Percentiles rank a stretch among this genome's conserved stretches.
These are phyloP conservation scores for Lentinula edodes DNA, from an alignment of 768 basidiomycete species.

Conservation along the genomic window DNA sequence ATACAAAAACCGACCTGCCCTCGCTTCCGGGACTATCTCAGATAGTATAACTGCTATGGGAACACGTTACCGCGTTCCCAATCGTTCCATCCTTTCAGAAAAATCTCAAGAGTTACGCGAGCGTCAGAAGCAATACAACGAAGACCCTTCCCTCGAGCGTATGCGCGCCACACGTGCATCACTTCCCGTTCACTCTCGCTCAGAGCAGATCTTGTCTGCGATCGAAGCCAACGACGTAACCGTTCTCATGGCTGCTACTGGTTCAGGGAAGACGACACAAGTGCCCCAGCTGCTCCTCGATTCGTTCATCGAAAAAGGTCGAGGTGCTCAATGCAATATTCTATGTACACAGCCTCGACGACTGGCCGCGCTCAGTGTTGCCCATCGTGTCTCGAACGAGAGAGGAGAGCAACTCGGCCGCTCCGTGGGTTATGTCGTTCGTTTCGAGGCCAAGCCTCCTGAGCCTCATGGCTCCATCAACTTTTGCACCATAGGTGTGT, in stretches of 20 bases:
- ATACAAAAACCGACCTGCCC: conserved; percentile 58
- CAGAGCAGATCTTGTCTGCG: conserved; percentile 60
- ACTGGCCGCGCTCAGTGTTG: conserved; percentile 87
- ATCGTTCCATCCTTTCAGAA: conserved; percentile 23
- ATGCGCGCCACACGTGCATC: conserved; percentile 64
- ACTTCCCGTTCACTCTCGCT: conserved; percentile 72
- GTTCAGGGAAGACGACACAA: conserved; percentile 93
- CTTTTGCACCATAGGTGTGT: conserved; percentile 90
- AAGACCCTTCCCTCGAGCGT: conserved; percentile 50
- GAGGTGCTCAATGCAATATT: conserved; percentile 83
- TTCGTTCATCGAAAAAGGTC: conserved; percentile 67
- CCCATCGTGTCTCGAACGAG: conserved; percentile 87
- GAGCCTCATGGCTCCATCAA: conserved; percentile 80
- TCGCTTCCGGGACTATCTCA: conserved; percentile 8
- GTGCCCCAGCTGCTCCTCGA: conserved; percentile 91
- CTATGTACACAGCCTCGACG: conserved; percentile 92
- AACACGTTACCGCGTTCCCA: conserved; percentile 21
- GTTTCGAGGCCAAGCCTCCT: conserved; percentile 81
- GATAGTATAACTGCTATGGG: conserved; percentile 14
- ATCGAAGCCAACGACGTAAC: conserved; percentile 79
- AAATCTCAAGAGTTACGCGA: conserved; percentile 58
- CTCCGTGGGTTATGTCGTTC: conserved; percentile 86
- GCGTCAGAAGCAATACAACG: conserved; percentile 53
- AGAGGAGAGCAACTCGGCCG: conserved; percentile 66
- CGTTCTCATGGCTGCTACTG: conserved; percentile 85